Percentiles rank a stretch among this genome's conserved stretches.
phyloP scores from a whole-genome alignment of 352 stramenopile species.

The Phytophthora aleatoria region DNA sequence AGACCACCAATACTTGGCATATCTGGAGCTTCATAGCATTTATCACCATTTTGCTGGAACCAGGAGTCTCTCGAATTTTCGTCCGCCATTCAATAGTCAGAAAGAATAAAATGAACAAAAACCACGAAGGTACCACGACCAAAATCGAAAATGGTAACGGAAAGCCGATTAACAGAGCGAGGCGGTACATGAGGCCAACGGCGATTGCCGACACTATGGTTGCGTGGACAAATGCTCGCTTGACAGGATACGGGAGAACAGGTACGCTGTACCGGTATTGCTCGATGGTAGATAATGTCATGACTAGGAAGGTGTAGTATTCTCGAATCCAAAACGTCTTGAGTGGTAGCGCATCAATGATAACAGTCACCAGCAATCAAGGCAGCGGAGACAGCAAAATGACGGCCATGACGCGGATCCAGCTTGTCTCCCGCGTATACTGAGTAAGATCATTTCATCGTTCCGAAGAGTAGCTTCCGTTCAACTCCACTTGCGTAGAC shows the following conservation, averaged over 20 bases:
- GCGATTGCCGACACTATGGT: constrained; percentile 4
- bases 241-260: constrained; percentile 14
- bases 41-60: constrained; percentile 3
- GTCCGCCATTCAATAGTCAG: constrained; percentile 9
- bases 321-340: constrained; percentile 25
- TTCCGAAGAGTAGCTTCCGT: constrained; percentile 25
- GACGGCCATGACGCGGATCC: constrained; percentile 5
- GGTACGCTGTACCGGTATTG: constrained; percentile 30
- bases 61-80: constrained; percentile 16
- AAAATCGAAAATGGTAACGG: constrained; percentile 32
- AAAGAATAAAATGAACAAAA: constrained; percentile 15
- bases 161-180: constrained; percentile 15
- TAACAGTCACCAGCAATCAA: constrained; percentile 23
- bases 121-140: constrained; percentile 10
- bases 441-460: constrained; percentile 14
- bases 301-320: constrained; percentile 22
- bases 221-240: constrained; percentile 11
- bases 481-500: constrained; percentile 29
- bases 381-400: constrained; percentile 28
- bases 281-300: constrained; percentile 21
- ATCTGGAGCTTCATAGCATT: constrained; percentile 25
- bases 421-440: constrained; percentile 16
- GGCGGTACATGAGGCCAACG: constrained; percentile 6
- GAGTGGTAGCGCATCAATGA: constrained; percentile 27
- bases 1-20: constrained; percentile 20